phyloP scores from a whole-genome alignment of 352 stramenopile genomes.

The Elongisporangium prolatum region DNA sequence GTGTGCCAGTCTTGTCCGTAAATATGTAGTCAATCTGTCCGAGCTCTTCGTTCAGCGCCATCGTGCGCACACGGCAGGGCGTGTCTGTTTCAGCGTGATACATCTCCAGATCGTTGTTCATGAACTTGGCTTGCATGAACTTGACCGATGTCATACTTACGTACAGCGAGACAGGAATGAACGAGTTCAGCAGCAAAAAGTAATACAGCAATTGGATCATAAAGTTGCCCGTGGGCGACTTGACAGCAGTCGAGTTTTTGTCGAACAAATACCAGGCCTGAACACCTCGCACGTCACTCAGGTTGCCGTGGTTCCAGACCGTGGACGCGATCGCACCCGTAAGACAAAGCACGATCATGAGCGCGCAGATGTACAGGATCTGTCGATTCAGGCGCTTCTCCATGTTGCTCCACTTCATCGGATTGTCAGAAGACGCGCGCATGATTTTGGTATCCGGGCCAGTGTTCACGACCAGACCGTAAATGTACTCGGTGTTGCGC shows the following conservation, averaged over 20 bases:
- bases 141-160: slow-evolving; percentile 92
- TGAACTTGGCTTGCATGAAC: slow-evolving; percentile 90
- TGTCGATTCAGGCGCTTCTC: slow-evolving; percentile 74
- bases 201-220: slow-evolving; percentile 92
- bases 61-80: slow-evolving; percentile 87
- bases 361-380: slow-evolving; percentile 79
- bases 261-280: slow-evolving; percentile 78
- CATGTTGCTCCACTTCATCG: slow-evolving; percentile 89
- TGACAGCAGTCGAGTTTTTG: slow-evolving; percentile 33
- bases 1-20: slow-evolving; percentile 93
- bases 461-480: slow-evolving; percentile 90
- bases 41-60: slow-evolving; percentile 92
- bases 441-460: slow-evolving; percentile 89
- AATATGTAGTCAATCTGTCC: slow-evolving; percentile 94
- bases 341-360: slow-evolving; percentile 79
- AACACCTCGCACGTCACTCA: slow-evolving; percentile 27
- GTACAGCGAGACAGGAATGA: slow-evolving; percentile 95
- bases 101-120: slow-evolving; percentile 91
- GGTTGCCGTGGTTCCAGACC: slow-evolving; percentile 64
- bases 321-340: slow-evolving; percentile 53
- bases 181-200: slow-evolving; percentile 91
- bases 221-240: slow-evolving; percentile 62
- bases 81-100: slow-evolving; percentile 94
- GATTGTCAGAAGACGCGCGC: slow-evolving; percentile 73
- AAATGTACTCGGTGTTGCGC: slow-evolving; percentile 90